A percentile compares a stretch with the other conserved stretches of the same genome.
Conservation (phyloP, 371 early-diverging fungal species). For the Vairimorpha ceranae region DNA sequence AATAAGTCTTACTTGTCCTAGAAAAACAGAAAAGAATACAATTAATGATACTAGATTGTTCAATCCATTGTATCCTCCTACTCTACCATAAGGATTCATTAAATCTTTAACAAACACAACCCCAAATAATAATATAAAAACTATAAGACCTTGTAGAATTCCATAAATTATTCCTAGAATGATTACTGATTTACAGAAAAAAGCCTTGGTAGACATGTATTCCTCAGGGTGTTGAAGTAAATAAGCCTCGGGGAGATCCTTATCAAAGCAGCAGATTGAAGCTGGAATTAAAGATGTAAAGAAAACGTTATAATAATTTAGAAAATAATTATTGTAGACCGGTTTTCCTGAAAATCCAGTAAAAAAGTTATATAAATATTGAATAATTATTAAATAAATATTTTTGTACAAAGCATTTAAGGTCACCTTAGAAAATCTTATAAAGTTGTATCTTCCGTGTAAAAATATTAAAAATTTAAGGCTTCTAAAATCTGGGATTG, state of each 20-base stretch:
- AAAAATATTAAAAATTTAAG: conserved; percentile 63
- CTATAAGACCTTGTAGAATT: conserved; percentile 25
- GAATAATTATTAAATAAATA: conserved; percentile 58
- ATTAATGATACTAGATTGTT: conserved; percentile 43
- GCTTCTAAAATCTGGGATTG: conserved; percentile 80
- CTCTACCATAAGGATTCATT: conserved; percentile 14
- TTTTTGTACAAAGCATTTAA: conserved; percentile 63
- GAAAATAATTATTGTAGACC: conserved; percentile 59
- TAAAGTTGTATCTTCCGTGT: conserved; percentile 55
- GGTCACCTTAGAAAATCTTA: conserved; percentile 57
- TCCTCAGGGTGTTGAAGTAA: conserved; percentile 28
- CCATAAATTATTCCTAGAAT: conserved; percentile 32
- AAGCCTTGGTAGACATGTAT: conserved; percentile 26
- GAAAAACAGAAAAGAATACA: conserved; percentile 49
- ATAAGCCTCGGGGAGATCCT: conserved; percentile 42
- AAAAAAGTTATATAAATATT: conserved; percentile 60
- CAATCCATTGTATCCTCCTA: conserved; percentile 40
- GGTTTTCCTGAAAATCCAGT: conserved; percentile 61
- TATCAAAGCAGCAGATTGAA: conserved; percentile 58
- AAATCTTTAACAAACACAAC: conserved; percentile 32
- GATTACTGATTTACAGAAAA: conserved; percentile 35
- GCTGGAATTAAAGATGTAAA: conserved; percentile 62
- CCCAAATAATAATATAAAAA: conserved; percentile 27
- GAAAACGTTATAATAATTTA: conserved; percentile 62
- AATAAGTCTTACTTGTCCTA: conserved; percentile 46